Evolutionary conservation across 2,329 filamentous ascomycete genomes (phyloP).

Genomic region (Fusarium cicatricum): DNA sequence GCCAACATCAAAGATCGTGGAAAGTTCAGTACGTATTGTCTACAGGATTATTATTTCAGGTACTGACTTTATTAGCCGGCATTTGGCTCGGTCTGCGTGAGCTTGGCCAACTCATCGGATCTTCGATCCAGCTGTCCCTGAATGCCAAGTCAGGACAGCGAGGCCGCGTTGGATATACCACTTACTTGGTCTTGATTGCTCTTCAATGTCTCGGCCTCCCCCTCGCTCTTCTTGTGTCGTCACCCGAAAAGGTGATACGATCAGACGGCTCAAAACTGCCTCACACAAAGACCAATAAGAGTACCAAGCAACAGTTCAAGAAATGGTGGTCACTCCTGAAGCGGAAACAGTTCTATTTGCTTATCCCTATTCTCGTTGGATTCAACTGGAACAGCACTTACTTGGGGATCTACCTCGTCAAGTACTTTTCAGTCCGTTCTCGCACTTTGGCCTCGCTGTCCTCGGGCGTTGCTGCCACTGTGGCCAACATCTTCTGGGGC

Average conservation of each 20-base stretch:
- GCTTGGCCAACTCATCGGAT: conserved; percentile 61
- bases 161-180: conserved; percentile 36
- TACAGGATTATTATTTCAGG: rapidly evolving
- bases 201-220: conserved; percentile 39
- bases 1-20: conserved; percentile 57
- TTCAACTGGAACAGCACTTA: conserved; percentile 62
- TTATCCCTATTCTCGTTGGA: conserved; percentile 58
- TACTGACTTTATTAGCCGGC: conserved; percentile 46
- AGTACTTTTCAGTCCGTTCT: conserved; percentile 60
- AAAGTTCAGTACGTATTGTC: conserved; percentile 45
- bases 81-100: conserved; percentile 63
- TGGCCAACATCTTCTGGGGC: conserved; percentile 58
- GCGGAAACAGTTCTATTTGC: conserved; percentile 55
- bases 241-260: conserved; percentile 37
- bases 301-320: conserved; percentile 22
- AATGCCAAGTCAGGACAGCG: conserved; percentile 54
- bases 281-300: conserved; percentile 20
- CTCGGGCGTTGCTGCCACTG: conserved; percentile 55
- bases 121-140: conserved; percentile 59
- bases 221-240: conserved; percentile 31
- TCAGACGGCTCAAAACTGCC: conserved; percentile 30
- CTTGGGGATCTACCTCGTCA: conserved; percentile 60
- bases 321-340: conserved; percentile 48
- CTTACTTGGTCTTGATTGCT: conserved; percentile 39
- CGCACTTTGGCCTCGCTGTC: conserved; percentile 55